phyloP scores from a whole-genome alignment of 768 basidiomycete species.

The Termitomyces sp. region DNA sequence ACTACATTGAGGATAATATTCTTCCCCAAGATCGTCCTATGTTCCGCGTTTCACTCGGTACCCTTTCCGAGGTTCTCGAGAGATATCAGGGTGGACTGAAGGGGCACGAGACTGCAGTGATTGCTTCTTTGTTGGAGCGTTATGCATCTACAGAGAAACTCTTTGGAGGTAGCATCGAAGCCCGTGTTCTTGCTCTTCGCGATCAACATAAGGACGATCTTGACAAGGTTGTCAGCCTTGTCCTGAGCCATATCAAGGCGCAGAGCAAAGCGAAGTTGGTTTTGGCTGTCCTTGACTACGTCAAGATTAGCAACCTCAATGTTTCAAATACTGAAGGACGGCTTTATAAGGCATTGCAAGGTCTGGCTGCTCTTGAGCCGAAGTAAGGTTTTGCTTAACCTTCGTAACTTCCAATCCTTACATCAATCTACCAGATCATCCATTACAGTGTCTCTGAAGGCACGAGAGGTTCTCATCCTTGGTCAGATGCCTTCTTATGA shows the following conservation, averaged over 20 bases:
- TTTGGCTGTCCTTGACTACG: constrained; percentile 80
- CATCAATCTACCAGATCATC: constrained; percentile 57
- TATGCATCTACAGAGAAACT: constrained; percentile 88
- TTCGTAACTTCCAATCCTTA: neutral
- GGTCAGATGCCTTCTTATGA: constrained; percentile 97
- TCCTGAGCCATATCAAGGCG: constrained; percentile 95
- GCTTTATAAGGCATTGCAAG: constrained; percentile 73
- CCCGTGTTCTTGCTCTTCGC: constrained; percentile 82
- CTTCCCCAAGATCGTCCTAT: constrained; percentile 75
- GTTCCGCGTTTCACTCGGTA: constrained; percentile 67
- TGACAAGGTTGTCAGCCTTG: constrained; percentile 79
- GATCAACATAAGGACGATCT: constrained; percentile 92
- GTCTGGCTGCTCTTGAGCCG: constrained; percentile 82
- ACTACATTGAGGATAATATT: constrained; percentile 77
- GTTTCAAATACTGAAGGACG: constrained; percentile 71
- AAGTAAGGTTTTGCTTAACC: constrained; percentile 45
- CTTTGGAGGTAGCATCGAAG: constrained; percentile 93
- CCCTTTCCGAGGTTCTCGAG: constrained; percentile 72
- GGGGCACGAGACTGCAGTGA: constrained; percentile 74
- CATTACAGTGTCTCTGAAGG: constrained; percentile 88
- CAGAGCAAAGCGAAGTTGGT: constrained; percentile 89
- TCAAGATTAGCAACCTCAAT: constrained; percentile 76
- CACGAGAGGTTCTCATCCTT: constrained; percentile 93
- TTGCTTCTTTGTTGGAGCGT: constrained; percentile 70
- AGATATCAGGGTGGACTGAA: constrained; percentile 80